Percentiles rank a stretch among this genome's conserved stretches.
These are phyloP conservation scores for Neurospora africana DNA, from an alignment of 495 filamentous ascomycete species.

Conservation along the genomic window DNA sequence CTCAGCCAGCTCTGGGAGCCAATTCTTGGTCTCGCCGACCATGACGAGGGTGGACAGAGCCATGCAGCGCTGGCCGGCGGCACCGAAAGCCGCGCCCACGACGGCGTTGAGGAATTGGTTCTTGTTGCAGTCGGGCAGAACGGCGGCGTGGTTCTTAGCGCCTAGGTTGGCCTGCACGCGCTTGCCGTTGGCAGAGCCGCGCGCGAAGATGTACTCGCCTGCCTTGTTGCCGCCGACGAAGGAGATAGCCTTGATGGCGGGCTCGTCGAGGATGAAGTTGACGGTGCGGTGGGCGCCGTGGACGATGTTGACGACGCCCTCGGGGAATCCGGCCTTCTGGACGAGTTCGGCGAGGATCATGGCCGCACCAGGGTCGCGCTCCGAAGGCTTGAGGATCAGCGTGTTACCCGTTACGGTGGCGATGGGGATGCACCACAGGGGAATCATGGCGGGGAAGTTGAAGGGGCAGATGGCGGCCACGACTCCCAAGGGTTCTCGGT, in stretches of 20 bases:
- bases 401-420: conserved; percentile 93
- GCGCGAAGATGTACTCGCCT: conserved; percentile 90
- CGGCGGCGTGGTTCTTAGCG: conserved; percentile 95
- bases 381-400: conserved; percentile 90
- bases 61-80: conserved; percentile 97
- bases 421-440: conserved; percentile 91
- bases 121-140: conserved; percentile 95
- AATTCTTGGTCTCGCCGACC: conserved; percentile 88
- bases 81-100: conserved; percentile 89
- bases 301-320: conserved; percentile 89
- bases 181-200: conserved; percentile 86
- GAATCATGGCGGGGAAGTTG: conserved; percentile 99
- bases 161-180: conserved; percentile 96
- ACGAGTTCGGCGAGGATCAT: conserved; percentile 96
- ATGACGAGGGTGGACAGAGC: conserved; percentile 87
- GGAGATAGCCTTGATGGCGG: conserved; percentile 92
- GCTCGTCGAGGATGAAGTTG: conserved; percentile 95
- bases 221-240: conserved; percentile 96
- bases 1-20: conserved; percentile 85
- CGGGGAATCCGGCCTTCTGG: conserved; percentile 84
- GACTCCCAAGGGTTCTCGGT: conserved; percentile 86
- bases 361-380: conserved; percentile 93
- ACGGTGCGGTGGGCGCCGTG: conserved; percentile 87
- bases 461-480: conserved; percentile 98
- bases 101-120: conserved; percentile 94